These are phyloP conservation scores for Anisodus tanguticus DNA, from an alignment of 257 asterid species.

Conservation along the genomic window DNA sequence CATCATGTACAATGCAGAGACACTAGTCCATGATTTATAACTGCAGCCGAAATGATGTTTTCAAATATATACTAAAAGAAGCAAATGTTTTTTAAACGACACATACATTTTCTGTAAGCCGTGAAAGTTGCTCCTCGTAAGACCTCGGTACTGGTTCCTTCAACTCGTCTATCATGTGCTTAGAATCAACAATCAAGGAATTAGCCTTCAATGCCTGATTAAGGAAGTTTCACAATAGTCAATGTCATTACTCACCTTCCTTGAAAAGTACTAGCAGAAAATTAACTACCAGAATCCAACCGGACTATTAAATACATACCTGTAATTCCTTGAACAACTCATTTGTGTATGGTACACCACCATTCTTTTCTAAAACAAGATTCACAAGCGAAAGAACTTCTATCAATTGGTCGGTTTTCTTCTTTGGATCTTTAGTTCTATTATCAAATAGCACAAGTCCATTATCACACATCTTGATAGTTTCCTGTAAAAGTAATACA, in stretches of 20 bases:
- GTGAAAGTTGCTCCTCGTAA: constrained; percentile 50
- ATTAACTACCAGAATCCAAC: background rate
- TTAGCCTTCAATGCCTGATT: constrained; percentile 51
- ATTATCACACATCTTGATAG: constrained; percentile 57
- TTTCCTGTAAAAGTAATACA: constrained; percentile 38
- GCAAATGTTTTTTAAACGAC: background rate
- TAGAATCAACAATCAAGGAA: constrained; percentile 50
- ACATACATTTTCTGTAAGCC: constrained; percentile 55
- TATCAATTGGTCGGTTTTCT: constrained; percentile 45
- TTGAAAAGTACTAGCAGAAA: background rate
- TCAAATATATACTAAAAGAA: background rate
- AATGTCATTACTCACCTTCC: constrained; percentile 21
- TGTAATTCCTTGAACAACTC: constrained; percentile 50
- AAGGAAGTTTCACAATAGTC: constrained; percentile 40
- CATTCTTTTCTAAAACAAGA: constrained; percentile 49
- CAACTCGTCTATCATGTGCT: constrained; percentile 46
- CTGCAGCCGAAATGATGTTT: background rate
- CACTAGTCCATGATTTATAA: background rate
- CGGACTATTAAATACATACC: constrained; percentile 33
- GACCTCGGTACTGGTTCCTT: background rate
- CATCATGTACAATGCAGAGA: background rate
- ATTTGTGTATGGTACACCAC: constrained; percentile 59
- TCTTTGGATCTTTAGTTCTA: constrained; percentile 47
- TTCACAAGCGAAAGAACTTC: constrained; percentile 54
- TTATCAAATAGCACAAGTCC: constrained; percentile 68